Evolutionary conservation across 495 filamentous ascomycete species (phyloP).

Genomic region (Aspergillus indologenus): DNA sequence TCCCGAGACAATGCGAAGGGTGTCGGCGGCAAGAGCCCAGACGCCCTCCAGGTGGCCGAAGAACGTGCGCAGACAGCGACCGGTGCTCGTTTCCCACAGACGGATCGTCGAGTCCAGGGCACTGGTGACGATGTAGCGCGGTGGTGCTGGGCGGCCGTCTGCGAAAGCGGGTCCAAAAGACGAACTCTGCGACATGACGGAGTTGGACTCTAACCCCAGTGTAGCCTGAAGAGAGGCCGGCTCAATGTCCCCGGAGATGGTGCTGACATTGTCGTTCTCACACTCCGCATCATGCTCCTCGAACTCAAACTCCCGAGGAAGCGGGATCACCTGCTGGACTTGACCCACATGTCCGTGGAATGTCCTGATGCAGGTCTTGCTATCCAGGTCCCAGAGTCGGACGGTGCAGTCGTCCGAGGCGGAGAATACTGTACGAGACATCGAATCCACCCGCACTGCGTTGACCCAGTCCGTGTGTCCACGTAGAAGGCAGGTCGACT

Average conservation of each 20-base stretch:
- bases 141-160: constrained; percentile 63
- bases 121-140: constrained; percentile 87
- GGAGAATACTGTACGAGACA: constrained; percentile 81
- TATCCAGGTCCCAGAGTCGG: constrained; percentile 91
- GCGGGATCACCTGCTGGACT: constrained; percentile 81
- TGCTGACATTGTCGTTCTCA: constrained; percentile 51
- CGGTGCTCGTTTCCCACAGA: constrained; percentile 85
- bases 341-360: constrained; percentile 95
- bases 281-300: constrained; percentile 60
- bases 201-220: constrained; percentile 23
- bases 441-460: constrained; percentile 75
- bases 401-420: constrained; percentile 92
- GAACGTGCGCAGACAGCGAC: constrained; percentile 80
- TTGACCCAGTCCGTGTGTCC: constrained; percentile 96
- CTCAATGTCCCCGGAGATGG: constrained; percentile 34
- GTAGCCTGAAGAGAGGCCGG: constrained; percentile 18
- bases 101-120: constrained; percentile 88
- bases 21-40: constrained; percentile 92
- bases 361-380: constrained; percentile 67
- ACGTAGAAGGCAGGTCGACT: constrained; percentile 70
- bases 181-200: constrained; percentile 42
- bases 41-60: constrained; percentile 96
- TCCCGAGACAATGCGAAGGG: constrained; percentile 81
- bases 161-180: constrained; percentile 58
- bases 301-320: constrained; percentile 85